Evolutionary conservation across 2,329 filamentous ascomycete genomes (phyloP).

Genomic region (Cercospora sp.): DNA sequence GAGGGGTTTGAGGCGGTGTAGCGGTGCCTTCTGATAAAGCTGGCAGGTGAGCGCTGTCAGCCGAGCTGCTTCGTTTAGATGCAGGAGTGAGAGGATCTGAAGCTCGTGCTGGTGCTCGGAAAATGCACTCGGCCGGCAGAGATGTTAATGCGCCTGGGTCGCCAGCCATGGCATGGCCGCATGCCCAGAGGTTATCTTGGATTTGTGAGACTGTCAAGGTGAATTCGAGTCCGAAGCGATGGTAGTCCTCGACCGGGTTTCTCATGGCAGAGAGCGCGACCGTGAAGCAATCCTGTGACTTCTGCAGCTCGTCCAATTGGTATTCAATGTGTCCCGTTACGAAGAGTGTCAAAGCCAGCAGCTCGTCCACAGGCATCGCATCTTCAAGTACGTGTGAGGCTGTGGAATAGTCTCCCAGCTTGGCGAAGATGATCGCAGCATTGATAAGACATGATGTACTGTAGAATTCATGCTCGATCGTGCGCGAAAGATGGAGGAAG

Average conservation of each 20-base stretch:
- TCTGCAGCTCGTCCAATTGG: slow-evolving; percentile 27
- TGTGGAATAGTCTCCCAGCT: slow-evolving; percentile 33
- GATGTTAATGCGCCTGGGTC: slow-evolving; percentile 13
- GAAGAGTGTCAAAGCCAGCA: slow-evolving; percentile 30
- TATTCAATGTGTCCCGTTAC: slow-evolving; percentile 35
- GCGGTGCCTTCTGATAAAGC: slow-evolving; percentile 17
- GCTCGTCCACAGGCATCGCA: slow-evolving; percentile 26
- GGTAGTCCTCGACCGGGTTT: slow-evolving; percentile 18
- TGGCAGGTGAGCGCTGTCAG: slow-evolving; percentile 15
- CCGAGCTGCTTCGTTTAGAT: slow-evolving; percentile 14
- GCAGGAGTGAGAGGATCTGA: slow-evolving; percentile 3
- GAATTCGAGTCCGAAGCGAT: slow-evolving; percentile 28
- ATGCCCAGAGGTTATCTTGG: slow-evolving; percentile 17
- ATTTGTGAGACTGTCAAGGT: slow-evolving; percentile 22
- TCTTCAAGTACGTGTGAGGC: slow-evolving; percentile 30
- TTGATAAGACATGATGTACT: slow-evolving; percentile 34
- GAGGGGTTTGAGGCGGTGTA: slow-evolving; percentile 4
- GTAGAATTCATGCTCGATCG: slow-evolving; percentile 19
- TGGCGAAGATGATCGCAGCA: slow-evolving; percentile 34
- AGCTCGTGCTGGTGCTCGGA: slow-evolving; percentile 25
- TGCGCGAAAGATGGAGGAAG: slow-evolving; percentile 30
- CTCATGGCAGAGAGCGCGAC: slow-evolving; percentile 23
- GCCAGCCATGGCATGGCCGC: not conserved
- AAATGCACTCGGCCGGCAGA: slow-evolving; percentile 32
- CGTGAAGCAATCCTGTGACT: slow-evolving; percentile 29